Percentiles rank a stretch among this genome's conserved stretches.
Evolutionary conservation across 495 filamentous ascomycete species (phyloP).

Genomic region (Hyaloscypha finlandica): DNA sequence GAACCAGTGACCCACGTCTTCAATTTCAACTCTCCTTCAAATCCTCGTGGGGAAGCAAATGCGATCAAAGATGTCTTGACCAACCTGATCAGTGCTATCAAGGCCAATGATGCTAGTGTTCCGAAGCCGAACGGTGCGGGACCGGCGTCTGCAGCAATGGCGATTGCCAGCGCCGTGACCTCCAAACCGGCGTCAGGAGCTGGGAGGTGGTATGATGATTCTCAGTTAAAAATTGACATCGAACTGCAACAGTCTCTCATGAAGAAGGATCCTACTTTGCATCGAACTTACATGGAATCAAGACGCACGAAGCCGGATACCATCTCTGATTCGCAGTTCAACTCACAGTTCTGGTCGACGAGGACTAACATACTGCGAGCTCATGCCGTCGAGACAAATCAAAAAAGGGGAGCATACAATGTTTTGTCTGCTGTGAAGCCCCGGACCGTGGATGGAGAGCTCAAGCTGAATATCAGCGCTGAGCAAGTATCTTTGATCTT

Average conservation of each 20-base stretch:
- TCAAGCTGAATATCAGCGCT: slow-evolving; percentile 80
- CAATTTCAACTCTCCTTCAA: slow-evolving; percentile 74
- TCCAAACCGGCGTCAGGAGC: slow-evolving; percentile 48
- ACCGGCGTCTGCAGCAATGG: slow-evolving; percentile 46
- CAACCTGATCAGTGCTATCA: slow-evolving; percentile 69
- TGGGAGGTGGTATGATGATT: slow-evolving; percentile 73
- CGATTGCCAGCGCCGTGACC: slow-evolving; percentile 48
- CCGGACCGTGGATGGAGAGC: slow-evolving; percentile 70
- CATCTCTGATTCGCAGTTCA: slow-evolving; percentile 74
- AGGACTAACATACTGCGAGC: slow-evolving; percentile 81
- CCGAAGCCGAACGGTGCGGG: slow-evolving; percentile 44
- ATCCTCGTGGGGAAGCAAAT: slow-evolving; percentile 80
- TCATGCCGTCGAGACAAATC: slow-evolving; percentile 84
- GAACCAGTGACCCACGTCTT: slow-evolving; percentile 76
- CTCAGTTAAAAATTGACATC: slow-evolving; percentile 67
- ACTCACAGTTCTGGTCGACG: slow-evolving; percentile 90
- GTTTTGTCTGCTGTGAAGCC: slow-evolving; percentile 90
- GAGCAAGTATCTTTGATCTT: slow-evolving; percentile 95
- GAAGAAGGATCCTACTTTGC: slow-evolving; percentile 69
- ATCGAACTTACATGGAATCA: slow-evolving; percentile 80
- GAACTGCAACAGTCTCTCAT: slow-evolving; percentile 85
- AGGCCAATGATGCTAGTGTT: slow-evolving; percentile 52
- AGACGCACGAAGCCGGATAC: slow-evolving; percentile 76
- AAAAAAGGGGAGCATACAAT: slow-evolving; percentile 86
- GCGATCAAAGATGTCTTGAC: slow-evolving; percentile 80